These are phyloP conservation scores for Candida railenensis DNA, from an alignment of 805 yeast genomes.

Conservation along the genomic window DNA sequence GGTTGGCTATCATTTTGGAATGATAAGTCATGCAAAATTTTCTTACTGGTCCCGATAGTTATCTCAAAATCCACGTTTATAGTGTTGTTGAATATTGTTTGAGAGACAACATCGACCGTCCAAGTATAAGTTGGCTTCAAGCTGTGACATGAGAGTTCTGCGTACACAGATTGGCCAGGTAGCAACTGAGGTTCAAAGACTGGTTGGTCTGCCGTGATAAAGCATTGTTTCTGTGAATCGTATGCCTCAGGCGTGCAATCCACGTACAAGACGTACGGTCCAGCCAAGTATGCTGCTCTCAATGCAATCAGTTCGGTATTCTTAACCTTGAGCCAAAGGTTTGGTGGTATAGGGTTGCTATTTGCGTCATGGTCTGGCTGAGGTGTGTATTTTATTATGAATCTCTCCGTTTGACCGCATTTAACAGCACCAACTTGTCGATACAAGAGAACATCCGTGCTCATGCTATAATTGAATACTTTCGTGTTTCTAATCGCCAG, in stretches of 20 bases:
- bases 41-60: conserved; percentile 48
- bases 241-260: conserved; percentile 75
- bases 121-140: conserved; percentile 61
- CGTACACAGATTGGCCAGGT: conserved; percentile 63
- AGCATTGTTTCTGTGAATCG: conserved; percentile 48
- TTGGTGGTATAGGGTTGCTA: conserved; percentile 17
- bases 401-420: conserved; percentile 62
- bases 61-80: conserved; percentile 71
- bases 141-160: conserved; percentile 65
- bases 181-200: conserved; percentile 66
- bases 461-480: no score
- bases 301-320: conserved; percentile 72
- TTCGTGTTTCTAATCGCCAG: no score
- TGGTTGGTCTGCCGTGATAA: conserved; percentile 78
- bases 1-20: conserved; percentile 15
- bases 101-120: conserved; percentile 80
- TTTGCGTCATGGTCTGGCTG: conserved; percentile 1
- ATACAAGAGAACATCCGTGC: conserved; percentile 19
- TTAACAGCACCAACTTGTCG: conserved; percentile 45
- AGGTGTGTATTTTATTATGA: conserved; percentile 49
- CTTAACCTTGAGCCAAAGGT: conserved; percentile 56
- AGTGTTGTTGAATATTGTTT: conserved; percentile 67
- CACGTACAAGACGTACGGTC: conserved; percentile 83
- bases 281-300: conserved; percentile 82
- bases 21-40: conserved; percentile 29